Percentiles rank a stretch among this genome's conserved stretches.
These are phyloP conservation scores for Metarhizium sp. DNA, from an alignment of 2,329 filamentous ascomycete genomes.

Conservation along the genomic window DNA sequence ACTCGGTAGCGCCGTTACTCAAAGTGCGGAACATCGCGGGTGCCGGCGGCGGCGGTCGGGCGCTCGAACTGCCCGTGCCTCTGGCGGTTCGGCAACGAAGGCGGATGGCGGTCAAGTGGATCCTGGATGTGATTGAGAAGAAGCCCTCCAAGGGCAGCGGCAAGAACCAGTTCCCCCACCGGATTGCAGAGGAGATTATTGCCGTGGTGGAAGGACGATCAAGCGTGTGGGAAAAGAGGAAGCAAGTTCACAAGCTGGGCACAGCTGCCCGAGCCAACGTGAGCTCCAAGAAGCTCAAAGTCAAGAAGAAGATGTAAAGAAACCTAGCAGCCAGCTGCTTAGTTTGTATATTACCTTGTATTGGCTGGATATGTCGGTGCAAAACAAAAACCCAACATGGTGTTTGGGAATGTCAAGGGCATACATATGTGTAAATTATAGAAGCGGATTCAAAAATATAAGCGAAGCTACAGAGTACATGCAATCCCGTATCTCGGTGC, in stretches of 20 bases:
- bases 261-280: conserved; percentile 71
- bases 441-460: background rate
- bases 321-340: background rate
- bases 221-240: conserved; percentile 73
- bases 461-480: background rate
- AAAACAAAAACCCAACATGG: background rate
- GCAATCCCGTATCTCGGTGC: background rate
- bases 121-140: conserved; percentile 74
- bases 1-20: conserved; percentile 84
- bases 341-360: background rate
- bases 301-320: conserved; percentile 24
- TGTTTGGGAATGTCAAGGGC: background rate
- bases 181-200: conserved; percentile 79
- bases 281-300: conserved; percentile 26
- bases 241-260: conserved; percentile 68
- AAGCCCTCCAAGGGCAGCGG: conserved; percentile 64
- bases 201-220: conserved; percentile 82
- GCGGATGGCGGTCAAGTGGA: conserved; percentile 77
- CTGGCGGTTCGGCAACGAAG: conserved; percentile 66
- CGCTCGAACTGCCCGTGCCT: conserved; percentile 75
- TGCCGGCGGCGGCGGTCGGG: conserved; percentile 74
- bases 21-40: conserved; percentile 68
- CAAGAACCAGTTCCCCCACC: conserved; percentile 61
- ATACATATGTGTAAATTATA: background rate
- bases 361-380: background rate